These are phyloP conservation scores for Polyporus tsugae DNA, from an alignment of 1,284 basidiomycete species.

Conservation along the genomic window DNA sequence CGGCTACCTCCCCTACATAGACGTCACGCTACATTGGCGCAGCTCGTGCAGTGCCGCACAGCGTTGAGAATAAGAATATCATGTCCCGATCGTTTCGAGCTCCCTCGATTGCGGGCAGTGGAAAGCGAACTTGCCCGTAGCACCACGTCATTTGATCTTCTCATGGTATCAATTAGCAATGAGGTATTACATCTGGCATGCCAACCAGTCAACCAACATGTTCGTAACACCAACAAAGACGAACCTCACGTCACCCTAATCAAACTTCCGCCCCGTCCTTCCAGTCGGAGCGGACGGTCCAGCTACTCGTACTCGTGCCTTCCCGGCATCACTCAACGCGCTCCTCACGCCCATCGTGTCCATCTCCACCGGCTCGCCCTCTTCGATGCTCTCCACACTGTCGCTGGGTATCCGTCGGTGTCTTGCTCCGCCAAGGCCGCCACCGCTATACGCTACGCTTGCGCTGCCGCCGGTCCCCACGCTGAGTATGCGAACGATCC, in stretches of 20 bases:
- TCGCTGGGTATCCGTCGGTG: conserved; percentile 46
- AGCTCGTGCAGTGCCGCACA: too few relatives aligned
- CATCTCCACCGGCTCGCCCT: conserved; percentile 49
- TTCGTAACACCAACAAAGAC: neutral
- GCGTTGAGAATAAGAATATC: neutral
- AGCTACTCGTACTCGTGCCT: conserved; percentile 27
- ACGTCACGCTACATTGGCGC: neutral
- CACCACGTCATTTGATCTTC: neutral
- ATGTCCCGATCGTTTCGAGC: neutral
- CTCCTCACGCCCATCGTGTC: conserved; percentile 32
- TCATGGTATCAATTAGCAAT: neutral
- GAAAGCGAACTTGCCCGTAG: neutral
- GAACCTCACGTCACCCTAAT: conserved; percentile 23
- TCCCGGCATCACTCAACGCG: conserved; percentile 19
- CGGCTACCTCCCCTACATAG: neutral
- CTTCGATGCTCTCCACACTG: conserved; percentile 59
- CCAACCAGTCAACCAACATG: neutral
- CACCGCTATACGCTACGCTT: conserved; percentile 12
- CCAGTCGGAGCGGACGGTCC: conserved; percentile 7
- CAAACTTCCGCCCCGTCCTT: conserved; percentile 36
- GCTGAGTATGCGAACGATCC: conserved; percentile 69
- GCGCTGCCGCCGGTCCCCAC: conserved; percentile 47
- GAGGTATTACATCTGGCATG: neutral
- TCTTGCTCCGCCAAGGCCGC: conserved; percentile 11
- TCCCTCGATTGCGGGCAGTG: too few relatives aligned